Evolutionary conservation across 78 protist genomes (phyloP).

Genomic region (Trichosphaerium sp.): DNA sequence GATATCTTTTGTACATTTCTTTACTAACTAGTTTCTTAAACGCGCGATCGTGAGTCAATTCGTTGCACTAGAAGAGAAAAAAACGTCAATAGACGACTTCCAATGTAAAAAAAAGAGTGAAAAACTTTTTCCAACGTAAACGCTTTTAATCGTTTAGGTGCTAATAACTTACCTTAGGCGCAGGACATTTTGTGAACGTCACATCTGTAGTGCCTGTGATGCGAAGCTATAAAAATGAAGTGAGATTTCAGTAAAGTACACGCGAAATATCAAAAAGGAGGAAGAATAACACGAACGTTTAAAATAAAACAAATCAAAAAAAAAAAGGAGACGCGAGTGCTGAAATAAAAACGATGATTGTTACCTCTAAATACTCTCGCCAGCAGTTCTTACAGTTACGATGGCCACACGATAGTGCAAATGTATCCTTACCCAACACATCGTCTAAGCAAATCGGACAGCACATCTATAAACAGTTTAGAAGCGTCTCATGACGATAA

Average conservation of each 20-base stretch:
- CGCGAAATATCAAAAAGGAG: no score
- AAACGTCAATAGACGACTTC: no score
- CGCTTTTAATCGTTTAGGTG: no score
- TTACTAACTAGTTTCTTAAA: slow-evolving; percentile 7
- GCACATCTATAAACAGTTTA: neutral
- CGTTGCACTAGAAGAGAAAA: no score
- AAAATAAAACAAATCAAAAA: neutral
- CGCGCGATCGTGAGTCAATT: slow-evolving; percentile 28
- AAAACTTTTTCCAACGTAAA: no score
- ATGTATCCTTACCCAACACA: slow-evolving; percentile 15
- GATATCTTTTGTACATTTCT: slow-evolving; percentile 3
- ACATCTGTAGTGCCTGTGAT: slow-evolving; percentile 36
- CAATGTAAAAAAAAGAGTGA: no score
- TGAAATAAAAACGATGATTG: slow-evolving; percentile 4
- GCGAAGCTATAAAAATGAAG: no score
- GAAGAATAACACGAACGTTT: neutral
- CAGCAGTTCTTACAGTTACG: slow-evolving; percentile 43
- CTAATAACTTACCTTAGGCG: no score
- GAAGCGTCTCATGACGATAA: no score
- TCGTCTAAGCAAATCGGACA: slow-evolving; percentile 38
- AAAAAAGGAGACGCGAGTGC: no score
- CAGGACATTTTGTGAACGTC: slow-evolving; percentile 27
- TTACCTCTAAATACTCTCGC: slow-evolving; percentile 25
- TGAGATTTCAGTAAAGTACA: no score
- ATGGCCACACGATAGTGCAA: slow-evolving; percentile 45